phyloP scores from a whole-genome alignment of 306 rosid species.

The Sechiopsis laciniata region DNA sequence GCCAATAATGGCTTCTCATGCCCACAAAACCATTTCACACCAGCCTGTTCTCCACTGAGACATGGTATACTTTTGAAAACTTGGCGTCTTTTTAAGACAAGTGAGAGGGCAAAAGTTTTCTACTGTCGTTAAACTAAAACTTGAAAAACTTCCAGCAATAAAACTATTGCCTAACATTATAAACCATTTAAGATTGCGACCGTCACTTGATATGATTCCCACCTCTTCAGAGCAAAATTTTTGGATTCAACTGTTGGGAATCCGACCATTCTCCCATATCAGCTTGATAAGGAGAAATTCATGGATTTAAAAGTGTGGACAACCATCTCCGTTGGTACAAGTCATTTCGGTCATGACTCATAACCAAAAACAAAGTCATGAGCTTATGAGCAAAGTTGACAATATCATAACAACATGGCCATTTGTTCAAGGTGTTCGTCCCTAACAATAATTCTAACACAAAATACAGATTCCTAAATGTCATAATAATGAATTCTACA shows the following conservation, averaged over 20 bases:
- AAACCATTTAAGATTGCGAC: not conserved
- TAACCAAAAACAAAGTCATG: too few species aligned
- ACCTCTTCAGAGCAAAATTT: not conserved
- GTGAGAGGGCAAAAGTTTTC: not conserved
- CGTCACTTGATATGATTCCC: constrained; percentile 6
- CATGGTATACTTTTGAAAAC: not conserved
- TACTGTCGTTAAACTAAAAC: constrained; percentile 9
- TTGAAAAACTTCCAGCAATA: not conserved
- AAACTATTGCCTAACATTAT: not conserved
- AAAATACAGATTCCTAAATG: not conserved
- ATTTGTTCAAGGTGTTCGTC: too few species aligned
- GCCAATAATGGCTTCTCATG: not conserved
- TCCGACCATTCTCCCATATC: too few species aligned
- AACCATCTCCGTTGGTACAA: too few species aligned
- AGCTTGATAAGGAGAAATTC: too few species aligned
- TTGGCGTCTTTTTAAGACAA: not conserved
- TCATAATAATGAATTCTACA: not conserved
- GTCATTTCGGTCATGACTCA: too few species aligned
- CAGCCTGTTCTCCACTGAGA: not conserved
- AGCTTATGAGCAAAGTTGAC: too few species aligned
- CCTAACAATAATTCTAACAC: not conserved
- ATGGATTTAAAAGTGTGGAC: too few species aligned
- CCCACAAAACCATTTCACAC: not conserved
- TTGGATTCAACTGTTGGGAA: not conserved
- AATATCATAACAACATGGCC: too few species aligned